A percentile compares a stretch with the other conserved stretches of the same genome.
Conservation (phyloP, 2,329 filamentous ascomycete species). For the Stromatinia cepivora region DNA sequence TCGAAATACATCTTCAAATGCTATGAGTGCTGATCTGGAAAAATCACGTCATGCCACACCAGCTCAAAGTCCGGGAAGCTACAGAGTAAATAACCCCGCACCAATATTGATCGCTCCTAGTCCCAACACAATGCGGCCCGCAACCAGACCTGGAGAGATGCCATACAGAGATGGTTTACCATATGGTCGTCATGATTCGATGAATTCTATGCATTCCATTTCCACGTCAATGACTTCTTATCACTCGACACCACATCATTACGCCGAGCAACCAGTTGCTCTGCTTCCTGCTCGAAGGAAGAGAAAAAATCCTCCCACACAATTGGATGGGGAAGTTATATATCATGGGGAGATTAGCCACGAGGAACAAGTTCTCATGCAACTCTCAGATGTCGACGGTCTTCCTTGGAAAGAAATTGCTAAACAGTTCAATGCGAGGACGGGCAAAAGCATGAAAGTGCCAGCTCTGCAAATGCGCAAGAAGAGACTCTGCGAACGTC, state of each 20-base stretch:
- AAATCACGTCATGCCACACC: constrained; percentile 28
- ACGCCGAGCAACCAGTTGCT: constrained; percentile 2
- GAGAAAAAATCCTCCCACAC: constrained; percentile 31
- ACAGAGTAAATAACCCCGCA: constrained; percentile 25
- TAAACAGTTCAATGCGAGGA: constrained; percentile 38
- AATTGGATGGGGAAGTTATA: constrained; percentile 24
- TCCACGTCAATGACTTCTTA: constrained; percentile 31
- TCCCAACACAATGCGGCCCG: constrained; percentile 28
- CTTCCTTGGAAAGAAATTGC: constrained; percentile 42
- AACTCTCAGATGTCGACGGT: constrained; percentile 39
- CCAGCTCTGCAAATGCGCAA: constrained; percentile 44
- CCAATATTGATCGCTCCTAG: constrained; percentile 36
- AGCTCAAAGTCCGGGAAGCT: constrained; percentile 20
- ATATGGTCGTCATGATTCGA: constrained; percentile 31
- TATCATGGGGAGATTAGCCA: constrained; percentile 32
- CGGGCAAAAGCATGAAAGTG: constrained; percentile 38
- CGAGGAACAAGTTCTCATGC: constrained; percentile 41
- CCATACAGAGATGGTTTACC: constrained; percentile 22
- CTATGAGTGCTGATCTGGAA: constrained; percentile 26
- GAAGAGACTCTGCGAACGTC: constrained; percentile 41
- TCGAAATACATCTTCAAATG: constrained; percentile 27
- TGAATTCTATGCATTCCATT: constrained; percentile 33
- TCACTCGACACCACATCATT: constrained; percentile 27
- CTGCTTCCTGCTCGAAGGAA: constrained; percentile 28
- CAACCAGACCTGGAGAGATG: constrained; percentile 22